Evolutionary conservation across 2,329 filamentous ascomycete genomes (phyloP), one percentile per base, ranked within the genome.

Genomic region (Alternaria longipes): DNA sequence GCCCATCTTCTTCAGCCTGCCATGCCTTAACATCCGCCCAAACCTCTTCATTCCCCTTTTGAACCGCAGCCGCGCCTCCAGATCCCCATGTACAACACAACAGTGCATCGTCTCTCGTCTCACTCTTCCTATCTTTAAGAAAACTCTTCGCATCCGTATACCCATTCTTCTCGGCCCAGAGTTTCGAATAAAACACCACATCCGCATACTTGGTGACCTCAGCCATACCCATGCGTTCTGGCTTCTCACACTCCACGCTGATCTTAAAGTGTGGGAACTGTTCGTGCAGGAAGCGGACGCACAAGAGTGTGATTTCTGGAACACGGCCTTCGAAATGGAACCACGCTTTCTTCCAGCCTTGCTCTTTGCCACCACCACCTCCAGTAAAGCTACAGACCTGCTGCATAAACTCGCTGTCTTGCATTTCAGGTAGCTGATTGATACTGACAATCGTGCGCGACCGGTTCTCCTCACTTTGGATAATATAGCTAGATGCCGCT

Each of bases 241-340:
- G 90, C 74, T 91, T 92, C 79, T 93, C 90, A 42, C 90, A 80
- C 76, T 93, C 91, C 55, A 92, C 87, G 74, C 90, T 93, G 72
- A 92, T 80, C 47, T 70, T 82, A 47, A 82, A 80, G 5, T 68
- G 26, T 82, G 79, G 28, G 70, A 70, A 44, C 71, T 57, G 36
- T 4, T 22, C 46, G 3, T 50, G 70, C 51, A 86, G 85, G 64
- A 91, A 73, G 68, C 86, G 79, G 42, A 92, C 87, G 76, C 88
- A 91, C 42, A 82, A 72, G 22, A 87, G 78, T 26, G 85, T 87
- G 49, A 87, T 86, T 45, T 86, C 84, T 40, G 89, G 88, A 56
- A 87, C 86, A 55, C 90, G 86, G 61, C 90, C 91, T 87, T 92
- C 90, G 68, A 92, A 92, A 80, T 93, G 90, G 81, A 88, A 90